These are phyloP conservation scores for Kwoniella sp. DNA, from an alignment of 768 basidiomycete genomes.

Conservation along the genomic window DNA sequence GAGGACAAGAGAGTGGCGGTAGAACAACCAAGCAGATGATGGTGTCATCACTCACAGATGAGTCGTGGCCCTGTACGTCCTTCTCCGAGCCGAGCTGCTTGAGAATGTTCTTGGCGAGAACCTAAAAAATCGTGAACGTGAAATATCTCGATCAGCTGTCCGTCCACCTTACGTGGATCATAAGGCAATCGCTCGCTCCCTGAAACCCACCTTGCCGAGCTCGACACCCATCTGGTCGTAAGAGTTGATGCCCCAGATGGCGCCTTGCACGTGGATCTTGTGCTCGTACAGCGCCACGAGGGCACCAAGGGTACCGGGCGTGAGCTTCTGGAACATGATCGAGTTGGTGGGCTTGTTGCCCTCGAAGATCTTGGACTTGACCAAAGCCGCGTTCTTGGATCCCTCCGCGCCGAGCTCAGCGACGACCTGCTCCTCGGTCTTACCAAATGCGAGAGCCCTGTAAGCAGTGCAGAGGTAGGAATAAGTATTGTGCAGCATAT, in stretches of 20 bases:
- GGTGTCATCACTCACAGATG: conserved; percentile 62
- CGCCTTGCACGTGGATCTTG: conserved; percentile 98
- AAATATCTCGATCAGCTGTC: neutral
- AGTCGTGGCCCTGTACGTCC: conserved; percentile 83
- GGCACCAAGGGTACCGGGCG: conserved; percentile 80
- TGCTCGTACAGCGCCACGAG: conserved; percentile 64
- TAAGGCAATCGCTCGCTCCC: neutral
- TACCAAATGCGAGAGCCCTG: conserved; percentile 90
- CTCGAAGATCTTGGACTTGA: conserved; percentile 98
- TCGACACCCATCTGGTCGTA: conserved; percentile 99
- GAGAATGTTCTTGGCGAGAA: conserved; percentile 93
- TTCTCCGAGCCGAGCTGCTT: conserved; percentile 68
- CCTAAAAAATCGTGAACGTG: conserved; percentile 56
- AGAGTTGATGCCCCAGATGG: conserved; percentile 97
- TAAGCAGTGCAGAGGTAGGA: neutral
- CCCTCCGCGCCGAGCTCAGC: conserved; percentile 60
- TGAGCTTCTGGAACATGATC: conserved; percentile 90
- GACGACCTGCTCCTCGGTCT: conserved; percentile 85
- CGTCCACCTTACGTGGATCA: neutral
- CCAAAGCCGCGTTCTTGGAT: conserved; percentile 75
- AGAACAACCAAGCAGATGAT: neutral
- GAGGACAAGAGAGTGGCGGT: neutral
- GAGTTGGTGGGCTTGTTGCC: conserved; percentile 97
- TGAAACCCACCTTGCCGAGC: conserved; percentile 71
- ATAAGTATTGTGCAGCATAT: neutral